These are phyloP conservation scores for Aspergillus novofumigatus DNA, from an alignment of 2,329 filamentous ascomycete genomes.

Conservation along the genomic window DNA sequence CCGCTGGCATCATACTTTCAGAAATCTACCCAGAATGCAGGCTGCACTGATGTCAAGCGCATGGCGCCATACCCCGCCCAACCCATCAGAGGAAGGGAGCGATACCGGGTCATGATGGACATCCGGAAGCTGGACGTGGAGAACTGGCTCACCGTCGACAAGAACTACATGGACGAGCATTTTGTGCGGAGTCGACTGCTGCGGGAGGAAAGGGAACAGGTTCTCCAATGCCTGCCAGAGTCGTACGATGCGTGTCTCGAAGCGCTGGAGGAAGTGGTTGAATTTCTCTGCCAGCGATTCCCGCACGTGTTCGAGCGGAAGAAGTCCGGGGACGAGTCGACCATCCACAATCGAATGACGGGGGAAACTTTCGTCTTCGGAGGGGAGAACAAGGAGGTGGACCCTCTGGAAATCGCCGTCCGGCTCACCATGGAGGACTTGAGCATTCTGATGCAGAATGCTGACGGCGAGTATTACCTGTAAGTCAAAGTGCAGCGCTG, in stretches of 20 bases:
- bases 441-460: constrained; percentile 45
- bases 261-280: constrained; percentile 43
- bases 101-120: constrained; percentile 46
- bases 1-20: constrained; percentile 8
- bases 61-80: constrained; percentile 36
- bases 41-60: constrained; percentile 27
- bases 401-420: constrained; percentile 49
- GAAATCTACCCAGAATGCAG: constrained; percentile 7
- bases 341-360: constrained; percentile 42
- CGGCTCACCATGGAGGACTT: constrained; percentile 51
- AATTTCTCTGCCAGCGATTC: constrained; percentile 44
- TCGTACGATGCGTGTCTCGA: constrained; percentile 46
- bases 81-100: constrained; percentile 36
- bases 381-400: constrained; percentile 27
- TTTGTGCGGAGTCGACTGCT: constrained; percentile 41
- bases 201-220: constrained; percentile 33
- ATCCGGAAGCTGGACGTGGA: constrained; percentile 42
- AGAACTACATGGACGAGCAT: constrained; percentile 44
- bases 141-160: constrained; percentile 49
- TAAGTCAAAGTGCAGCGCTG: constrained; percentile 20
- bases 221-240: constrained; percentile 44
- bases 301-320: constrained; percentile 41
- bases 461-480: constrained; percentile 47
- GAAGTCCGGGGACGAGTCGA: constrained; percentile 21
- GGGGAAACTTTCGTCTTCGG: constrained; percentile 42